Evolutionary conservation across 1,284 basidiomycete genomes (phyloP), one percentile per base, ranked within the genome.

Genomic region (Schizophyllum amplum): DNA sequence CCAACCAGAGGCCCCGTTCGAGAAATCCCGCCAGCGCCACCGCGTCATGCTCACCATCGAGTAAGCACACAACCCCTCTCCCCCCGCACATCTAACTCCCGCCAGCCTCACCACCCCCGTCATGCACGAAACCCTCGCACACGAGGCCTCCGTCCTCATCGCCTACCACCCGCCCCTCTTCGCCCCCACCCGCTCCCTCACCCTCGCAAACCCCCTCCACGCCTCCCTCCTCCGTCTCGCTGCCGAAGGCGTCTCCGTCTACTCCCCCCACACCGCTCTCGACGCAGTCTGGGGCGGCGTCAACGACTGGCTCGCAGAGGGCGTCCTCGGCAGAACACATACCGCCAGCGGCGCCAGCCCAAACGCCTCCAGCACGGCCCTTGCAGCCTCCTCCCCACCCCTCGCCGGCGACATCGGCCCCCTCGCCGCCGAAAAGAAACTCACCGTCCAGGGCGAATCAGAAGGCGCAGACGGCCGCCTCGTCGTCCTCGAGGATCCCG

Each of bases 111-210:
- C 92, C 0, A 76, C 88, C 1, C 77, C 83, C 13, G 92, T 96
- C 22, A 77, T 86, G 55, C 76, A 82, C 52, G 92, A 94, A 75
- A 88, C 91, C 0, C 72, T 93, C 15, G 67, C 76, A 1, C 76
- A 81, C 1, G 76, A 81, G 47, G 80, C 79, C 48, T 82, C 82
- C 53, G 81, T 82, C 56, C 86, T 96, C 55, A 77, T 98, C 24
- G 78, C 92, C 17, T 98, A 98, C 72, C 94, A 96, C 68, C 90
- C 93, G 4, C 83, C 92, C 42, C 92, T 98, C 65, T 98, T 98
- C 77, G 80, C 80, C 46, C 86, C 84, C 2, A 76, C 96, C 59
- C 80, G 88, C 55, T 83, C 90, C 24, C 60, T 98, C 58, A 96
- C 91, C 0, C 78, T 94, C 53, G 68, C 79, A 42, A 87, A 89